Base-by-base conservation (phyloP, 2,329 filamentous ascomycete species). In the Alternaria sp. region DNA sequence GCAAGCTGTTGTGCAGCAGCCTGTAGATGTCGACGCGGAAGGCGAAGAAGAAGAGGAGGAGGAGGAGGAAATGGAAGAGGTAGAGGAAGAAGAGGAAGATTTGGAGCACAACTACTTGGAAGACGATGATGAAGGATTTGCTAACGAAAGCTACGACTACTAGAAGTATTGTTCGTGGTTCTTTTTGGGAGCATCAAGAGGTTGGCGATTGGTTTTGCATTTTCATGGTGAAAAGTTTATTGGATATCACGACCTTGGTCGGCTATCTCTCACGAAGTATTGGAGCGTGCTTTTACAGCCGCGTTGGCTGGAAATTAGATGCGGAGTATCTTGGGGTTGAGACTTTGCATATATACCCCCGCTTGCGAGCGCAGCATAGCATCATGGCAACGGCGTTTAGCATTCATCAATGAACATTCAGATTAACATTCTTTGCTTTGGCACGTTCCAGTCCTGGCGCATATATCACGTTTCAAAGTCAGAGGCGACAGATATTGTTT, bases 101-200 rank as follows among this genome's bases (percentile, higher is more conserved):
- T 61, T 67, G 11, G 69, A 71, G 57, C 72, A 78, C 55, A 78
- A 81, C 55, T 82, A 82, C 23, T 73, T 81, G 66, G 78, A 82
- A 51, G 77, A 81, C 30, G 79, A 83, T 56, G 82, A 84, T 58
- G 78, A 80, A 57, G 81, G 82, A 37, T 78, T 77, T 33, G 73
- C 77, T 8, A 80, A 83, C n/a, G 80, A 84, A 63, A 79, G 68
- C 41, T 68, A 72, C 26, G 68, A 76, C 30, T 70, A 75, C 43
- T 75, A 70, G 49, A 47, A 33, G n/a, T 51, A 2, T 26, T 44
- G 21, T 28, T 4, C 11, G 46, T 15, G 28, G 45, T 14, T 18
- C 45, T 7, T 10, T n/a, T 25, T 20, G 41, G 14, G 18, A 57
- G 12, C 12, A 10, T 14, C 5, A 26, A 4, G 18, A 44, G 37